These are phyloP conservation scores for Candolleomyces efflorescens DNA, from an alignment of 768 basidiomycete genomes.

Conservation along the genomic window DNA sequence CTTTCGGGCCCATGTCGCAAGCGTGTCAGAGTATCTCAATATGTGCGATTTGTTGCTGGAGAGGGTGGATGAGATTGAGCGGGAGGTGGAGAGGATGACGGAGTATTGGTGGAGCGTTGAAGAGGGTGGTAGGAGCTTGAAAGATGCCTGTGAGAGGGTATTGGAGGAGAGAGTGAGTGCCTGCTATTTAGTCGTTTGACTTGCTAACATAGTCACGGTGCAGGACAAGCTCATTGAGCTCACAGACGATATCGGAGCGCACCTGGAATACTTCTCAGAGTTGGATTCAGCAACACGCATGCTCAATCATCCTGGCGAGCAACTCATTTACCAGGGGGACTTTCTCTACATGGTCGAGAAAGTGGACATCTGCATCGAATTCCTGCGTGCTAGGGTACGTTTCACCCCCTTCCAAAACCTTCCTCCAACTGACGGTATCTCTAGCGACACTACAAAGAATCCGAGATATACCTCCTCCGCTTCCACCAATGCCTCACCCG, in stretches of 20 bases:
- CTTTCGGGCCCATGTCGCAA: conserved; percentile 80
- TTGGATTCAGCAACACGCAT: conserved; percentile 90
- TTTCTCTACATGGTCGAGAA: conserved; percentile 96
- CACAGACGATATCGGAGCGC: conserved; percentile 76
- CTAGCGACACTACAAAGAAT: conserved; percentile 88
- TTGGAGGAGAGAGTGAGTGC: conserved; percentile 81
- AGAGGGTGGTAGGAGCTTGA: conserved; percentile 85
- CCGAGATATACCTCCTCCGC: conserved; percentile 90
- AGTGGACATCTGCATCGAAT: conserved; percentile 92
- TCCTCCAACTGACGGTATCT: neutral
- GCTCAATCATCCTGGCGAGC: conserved; percentile 92
- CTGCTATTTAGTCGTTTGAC: neutral
- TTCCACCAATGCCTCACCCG: conserved; percentile 99
- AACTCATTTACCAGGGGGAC: conserved; percentile 84
- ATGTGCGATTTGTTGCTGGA: conserved; percentile 75
- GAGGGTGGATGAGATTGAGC: conserved; percentile 68
- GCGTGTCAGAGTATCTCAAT: conserved; percentile 69
- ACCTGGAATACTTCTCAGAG: conserved; percentile 92
- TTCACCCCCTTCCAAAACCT: neutral
- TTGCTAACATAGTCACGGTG: neutral
- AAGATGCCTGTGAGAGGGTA: conserved; percentile 87
- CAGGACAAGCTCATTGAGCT: conserved; percentile 76
- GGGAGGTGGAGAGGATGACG: conserved; percentile 75
- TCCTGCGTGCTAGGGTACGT: conserved; percentile 80
- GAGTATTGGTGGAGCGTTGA: conserved; percentile 86